These are phyloP conservation scores for Ostreobium quekettii DNA, from an alignment of 139 green algal species.

Conservation along the genomic window DNA sequence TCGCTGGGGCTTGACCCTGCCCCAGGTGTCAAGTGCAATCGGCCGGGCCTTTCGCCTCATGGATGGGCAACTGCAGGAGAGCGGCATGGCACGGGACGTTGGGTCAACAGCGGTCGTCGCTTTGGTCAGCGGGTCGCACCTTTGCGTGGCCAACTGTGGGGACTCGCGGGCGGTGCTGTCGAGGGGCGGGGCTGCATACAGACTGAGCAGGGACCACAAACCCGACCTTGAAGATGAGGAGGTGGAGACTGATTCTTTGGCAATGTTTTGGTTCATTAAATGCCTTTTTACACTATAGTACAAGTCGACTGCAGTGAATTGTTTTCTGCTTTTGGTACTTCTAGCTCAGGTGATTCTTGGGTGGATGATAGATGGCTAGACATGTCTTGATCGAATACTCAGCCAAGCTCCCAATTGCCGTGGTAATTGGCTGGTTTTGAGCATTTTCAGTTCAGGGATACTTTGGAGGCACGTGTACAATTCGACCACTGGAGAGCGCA, in stretches of 20 bases:
- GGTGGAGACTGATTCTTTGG: slow-evolving; percentile 34
- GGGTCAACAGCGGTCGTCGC: slow-evolving; percentile 32
- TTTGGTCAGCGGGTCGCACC: slow-evolving; percentile 8
- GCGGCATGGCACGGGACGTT: slow-evolving; percentile 19
- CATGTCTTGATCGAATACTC: too few species aligned
- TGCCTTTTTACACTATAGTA: too few species aligned
- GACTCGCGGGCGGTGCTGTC: slow-evolving; percentile 21
- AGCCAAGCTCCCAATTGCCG: too few species aligned
- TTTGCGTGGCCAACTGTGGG: slow-evolving; percentile 20
- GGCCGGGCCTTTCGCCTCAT: slow-evolving; percentile 1
- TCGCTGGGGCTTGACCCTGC: background rate
- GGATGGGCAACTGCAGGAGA: slow-evolving; percentile 3
- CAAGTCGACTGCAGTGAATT: too few species aligned
- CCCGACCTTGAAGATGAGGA: slow-evolving; percentile 53
- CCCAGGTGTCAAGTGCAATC: slow-evolving; percentile 1
- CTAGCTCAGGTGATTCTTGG: too few species aligned
- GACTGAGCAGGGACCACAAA: slow-evolving; percentile 22
- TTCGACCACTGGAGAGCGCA: too few species aligned
- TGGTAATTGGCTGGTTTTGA: too few species aligned
- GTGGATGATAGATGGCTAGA: too few species aligned
- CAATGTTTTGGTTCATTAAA: too few species aligned
- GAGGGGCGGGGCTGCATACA: background rate
- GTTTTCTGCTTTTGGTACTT: too few species aligned
- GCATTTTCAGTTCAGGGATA: too few species aligned
- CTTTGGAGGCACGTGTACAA: too few species aligned